Evolutionary conservation across 164 flowering plant genomes (phyloP).

Genomic region (Berberis vulgaris): DNA sequence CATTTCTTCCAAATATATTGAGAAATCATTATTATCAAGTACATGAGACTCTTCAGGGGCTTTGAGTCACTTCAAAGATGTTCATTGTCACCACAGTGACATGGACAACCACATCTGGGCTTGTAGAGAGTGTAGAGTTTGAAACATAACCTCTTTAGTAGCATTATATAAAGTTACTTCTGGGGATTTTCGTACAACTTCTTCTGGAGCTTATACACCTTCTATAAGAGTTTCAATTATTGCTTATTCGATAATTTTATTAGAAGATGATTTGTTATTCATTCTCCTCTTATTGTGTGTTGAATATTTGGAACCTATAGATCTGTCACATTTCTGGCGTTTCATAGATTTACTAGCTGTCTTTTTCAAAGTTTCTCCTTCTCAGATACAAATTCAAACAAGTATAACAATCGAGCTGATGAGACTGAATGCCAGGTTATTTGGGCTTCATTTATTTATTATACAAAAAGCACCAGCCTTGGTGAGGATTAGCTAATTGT

Average conservation of each 20-base stretch:
- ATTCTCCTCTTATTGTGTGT: background rate
- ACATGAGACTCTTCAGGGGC: background rate
- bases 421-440: conserved; percentile 94
- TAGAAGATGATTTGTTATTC: background rate
- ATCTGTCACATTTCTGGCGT: background rate
- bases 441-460: conserved; percentile 7
- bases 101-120: background rate
- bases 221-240: too few relatives aligned
- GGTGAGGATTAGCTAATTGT: conserved; percentile 7
- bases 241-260: too few relatives aligned
- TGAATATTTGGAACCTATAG: background rate
- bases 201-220: too few relatives aligned
- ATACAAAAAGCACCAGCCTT: background rate
- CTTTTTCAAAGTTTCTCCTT: background rate
- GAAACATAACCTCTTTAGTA: background rate
- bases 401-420: conserved; percentile 83
- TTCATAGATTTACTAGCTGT: background rate
- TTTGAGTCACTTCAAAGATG: background rate
- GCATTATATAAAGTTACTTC: background rate
- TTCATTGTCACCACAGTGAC: background rate
- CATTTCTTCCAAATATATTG: background rate
- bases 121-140: background rate
- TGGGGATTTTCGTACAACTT: too few relatives aligned
- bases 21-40: background rate
- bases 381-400: background rate